Conservation (phyloP, 2,329 filamentous ascomycete genomes). For the Calonectria pteridis region DNA sequence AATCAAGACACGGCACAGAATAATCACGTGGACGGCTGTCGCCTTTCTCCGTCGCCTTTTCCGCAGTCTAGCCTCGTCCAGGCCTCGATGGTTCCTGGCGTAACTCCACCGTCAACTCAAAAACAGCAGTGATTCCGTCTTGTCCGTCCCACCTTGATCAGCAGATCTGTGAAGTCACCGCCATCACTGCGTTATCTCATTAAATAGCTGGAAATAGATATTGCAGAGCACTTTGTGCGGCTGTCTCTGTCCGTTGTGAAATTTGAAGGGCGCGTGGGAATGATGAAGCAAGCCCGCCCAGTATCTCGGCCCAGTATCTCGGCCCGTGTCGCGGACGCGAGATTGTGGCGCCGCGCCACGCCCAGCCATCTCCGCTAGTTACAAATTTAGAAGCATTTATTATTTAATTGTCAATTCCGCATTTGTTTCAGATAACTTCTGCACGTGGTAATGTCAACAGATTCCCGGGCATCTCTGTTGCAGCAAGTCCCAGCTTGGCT, state of each 20-base stretch:
- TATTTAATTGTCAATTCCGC: neutral
- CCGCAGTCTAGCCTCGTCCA: neutral
- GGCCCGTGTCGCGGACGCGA: neutral
- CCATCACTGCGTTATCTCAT: neutral
- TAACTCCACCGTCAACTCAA: neutral
- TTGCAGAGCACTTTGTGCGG: rapidly evolving
- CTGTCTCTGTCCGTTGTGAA: neutral
- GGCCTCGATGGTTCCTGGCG: neutral
- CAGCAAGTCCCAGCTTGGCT: neutral
- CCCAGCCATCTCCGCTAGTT: neutral
- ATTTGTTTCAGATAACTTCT: neutral
- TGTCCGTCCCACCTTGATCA: neutral
- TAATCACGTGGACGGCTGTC: neutral
- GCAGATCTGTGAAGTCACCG: neutral
- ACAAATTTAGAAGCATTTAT: neutral
- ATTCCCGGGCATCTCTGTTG: neutral
- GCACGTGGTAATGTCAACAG: neutral
- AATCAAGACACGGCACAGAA: neutral
- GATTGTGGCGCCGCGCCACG: neutral
- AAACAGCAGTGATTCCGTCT: neutral
- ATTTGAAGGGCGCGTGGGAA: neutral
- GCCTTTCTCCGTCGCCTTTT: neutral
- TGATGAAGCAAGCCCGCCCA: neutral
- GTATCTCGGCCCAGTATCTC: too few species aligned
- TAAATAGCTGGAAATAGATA: neutral